Percentiles rank a stretch among this genome's conserved stretches.
Evolutionary conservation across 768 basidiomycete genomes (phyloP).

Genomic region (Calocera viscosa): DNA sequence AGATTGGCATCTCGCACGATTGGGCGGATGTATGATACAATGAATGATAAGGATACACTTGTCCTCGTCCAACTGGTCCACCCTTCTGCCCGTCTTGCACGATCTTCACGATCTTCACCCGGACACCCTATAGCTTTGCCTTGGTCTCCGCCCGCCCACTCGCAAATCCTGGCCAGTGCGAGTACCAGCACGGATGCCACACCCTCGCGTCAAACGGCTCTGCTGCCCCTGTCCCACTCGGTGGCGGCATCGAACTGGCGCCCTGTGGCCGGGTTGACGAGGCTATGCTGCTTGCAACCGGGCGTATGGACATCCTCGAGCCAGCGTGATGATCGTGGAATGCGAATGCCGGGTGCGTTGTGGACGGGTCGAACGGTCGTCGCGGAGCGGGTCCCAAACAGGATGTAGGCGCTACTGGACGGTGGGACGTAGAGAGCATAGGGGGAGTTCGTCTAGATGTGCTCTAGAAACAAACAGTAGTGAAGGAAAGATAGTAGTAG

Average conservation of each 20-base stretch:
- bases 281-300: background rate
- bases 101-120: too few species aligned
- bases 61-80: background rate
- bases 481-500: too few species aligned
- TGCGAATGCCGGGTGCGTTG: background rate
- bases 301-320: background rate
- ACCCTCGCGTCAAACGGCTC: background rate
- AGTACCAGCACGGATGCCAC: constrained; percentile 2
- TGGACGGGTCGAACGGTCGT: background rate
- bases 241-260: background rate
- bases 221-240: background rate
- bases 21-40: background rate
- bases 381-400: too few species aligned
- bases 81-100: too few species aligned
- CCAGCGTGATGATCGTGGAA: background rate
- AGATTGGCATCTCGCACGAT: background rate
- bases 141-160: background rate
- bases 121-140: background rate
- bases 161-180: background rate
- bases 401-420: too few species aligned
- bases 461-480: too few species aligned
- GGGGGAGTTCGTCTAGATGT: too few species aligned
- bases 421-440: too few species aligned
- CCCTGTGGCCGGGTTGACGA: background rate
- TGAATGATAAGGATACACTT: background rate